Percentiles rank a stretch among this genome's conserved stretches.
phyloP scores from a whole-genome alignment of 2,329 filamentous ascomycete genomes.

The Alternaria brassicicola region DNA sequence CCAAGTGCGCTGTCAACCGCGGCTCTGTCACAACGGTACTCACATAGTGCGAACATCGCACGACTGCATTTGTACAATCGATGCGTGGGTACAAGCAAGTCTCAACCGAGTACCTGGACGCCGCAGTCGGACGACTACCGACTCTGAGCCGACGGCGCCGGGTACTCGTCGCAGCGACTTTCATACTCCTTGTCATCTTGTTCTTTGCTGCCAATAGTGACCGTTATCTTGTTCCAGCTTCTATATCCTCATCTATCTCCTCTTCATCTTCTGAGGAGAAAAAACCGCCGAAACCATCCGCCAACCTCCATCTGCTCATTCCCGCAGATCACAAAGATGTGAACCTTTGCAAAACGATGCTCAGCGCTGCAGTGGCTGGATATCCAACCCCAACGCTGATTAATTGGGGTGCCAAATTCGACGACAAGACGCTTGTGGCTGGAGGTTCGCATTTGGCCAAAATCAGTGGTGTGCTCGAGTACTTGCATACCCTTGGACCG shows the following conservation, averaged over 20 bases:
- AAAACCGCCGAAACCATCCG: not conserved
- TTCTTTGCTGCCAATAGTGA: not conserved
- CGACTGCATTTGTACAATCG: not conserved
- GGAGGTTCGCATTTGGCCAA: slow-evolving; percentile 2
- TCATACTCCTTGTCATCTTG: not conserved
- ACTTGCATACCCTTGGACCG: not conserved
- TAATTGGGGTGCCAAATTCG: not conserved
- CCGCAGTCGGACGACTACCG: not conserved
- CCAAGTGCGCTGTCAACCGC: not conserved
- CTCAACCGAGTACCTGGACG: not conserved
- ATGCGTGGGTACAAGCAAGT: slow-evolving; percentile 3
- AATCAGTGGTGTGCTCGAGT: slow-evolving; percentile 3
- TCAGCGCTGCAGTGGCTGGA: not conserved
- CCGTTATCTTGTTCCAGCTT: not conserved
- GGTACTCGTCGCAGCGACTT: not conserved
- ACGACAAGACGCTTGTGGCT: not conserved
- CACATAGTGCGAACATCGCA: not conserved
- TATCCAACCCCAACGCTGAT: slow-evolving; percentile 4
- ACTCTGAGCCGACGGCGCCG: not conserved
- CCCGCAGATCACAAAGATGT: slow-evolving; percentile 1
- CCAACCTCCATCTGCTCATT: not conserved
- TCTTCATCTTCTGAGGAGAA: not conserved
- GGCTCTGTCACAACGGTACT: not conserved
- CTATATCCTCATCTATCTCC: not conserved
- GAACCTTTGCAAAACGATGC: slow-evolving; percentile 4